Percentiles rank a stretch among this genome's conserved stretches.
These are phyloP conservation scores for Ophiostoma pallidulum DNA, from an alignment of 2,329 filamentous ascomycete species.

Conservation along the genomic window DNA sequence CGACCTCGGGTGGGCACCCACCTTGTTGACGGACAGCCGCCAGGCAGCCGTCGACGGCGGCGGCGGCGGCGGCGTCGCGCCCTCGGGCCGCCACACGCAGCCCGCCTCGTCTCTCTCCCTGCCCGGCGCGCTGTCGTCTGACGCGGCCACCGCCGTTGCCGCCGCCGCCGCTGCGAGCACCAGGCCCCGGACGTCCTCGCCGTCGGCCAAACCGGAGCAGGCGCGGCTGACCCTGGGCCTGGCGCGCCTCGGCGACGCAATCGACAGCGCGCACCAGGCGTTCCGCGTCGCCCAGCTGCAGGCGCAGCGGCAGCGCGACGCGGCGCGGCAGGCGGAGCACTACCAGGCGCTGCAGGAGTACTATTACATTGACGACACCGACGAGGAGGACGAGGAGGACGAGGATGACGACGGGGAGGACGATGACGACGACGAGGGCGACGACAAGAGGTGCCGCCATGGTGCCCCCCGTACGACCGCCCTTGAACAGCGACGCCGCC, in stretches of 20 bases:
- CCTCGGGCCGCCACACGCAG: too few relatives aligned
- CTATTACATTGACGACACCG: too few relatives aligned
- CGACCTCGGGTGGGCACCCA: conserved; percentile 41
- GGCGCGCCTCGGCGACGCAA: conserved; percentile 56
- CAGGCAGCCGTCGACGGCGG: neutral
- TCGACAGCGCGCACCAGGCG: conserved; percentile 44
- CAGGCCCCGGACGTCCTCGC: too few relatives aligned
- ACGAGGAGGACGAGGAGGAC: conserved; percentile 19
- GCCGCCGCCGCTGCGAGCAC: too few relatives aligned
- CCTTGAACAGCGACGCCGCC: conserved; percentile 21
- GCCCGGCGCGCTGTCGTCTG: too few relatives aligned
- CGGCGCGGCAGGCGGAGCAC: conserved; percentile 66
- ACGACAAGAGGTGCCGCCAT: too few relatives aligned
- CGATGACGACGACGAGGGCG: neutral
- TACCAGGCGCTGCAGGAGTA: conserved; percentile 66
- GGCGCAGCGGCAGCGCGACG: conserved; percentile 65
- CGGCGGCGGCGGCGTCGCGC: neutral
- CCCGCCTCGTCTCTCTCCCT: too few relatives aligned
- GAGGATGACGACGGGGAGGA: conserved; percentile 21
- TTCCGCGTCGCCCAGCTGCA: conserved; percentile 77
- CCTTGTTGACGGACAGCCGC: neutral
- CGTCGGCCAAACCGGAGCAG: conserved; percentile 39
- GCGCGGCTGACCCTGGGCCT: conserved; percentile 57
- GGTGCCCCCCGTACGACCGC: too few relatives aligned
- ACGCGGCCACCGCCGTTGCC: too few relatives aligned